Base-by-base conservation (phyloP, 2,329 filamentous ascomycete genomes). In the Epichloe sibirici region DNA sequence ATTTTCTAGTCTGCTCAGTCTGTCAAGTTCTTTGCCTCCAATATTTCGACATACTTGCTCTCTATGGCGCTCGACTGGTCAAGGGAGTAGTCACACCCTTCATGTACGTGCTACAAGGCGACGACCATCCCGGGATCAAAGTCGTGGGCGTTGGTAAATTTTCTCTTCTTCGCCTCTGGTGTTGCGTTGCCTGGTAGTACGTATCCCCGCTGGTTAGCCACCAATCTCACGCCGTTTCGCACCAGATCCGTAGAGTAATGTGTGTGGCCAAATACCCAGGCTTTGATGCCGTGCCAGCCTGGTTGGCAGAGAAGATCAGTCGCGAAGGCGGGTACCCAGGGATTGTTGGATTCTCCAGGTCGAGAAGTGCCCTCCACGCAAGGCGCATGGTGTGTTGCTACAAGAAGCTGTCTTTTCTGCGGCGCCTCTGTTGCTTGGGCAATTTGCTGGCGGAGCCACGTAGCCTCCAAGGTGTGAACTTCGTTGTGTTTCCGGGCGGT, bases 361-460 rank as follows among this genome's bases (percentile, higher is more conserved):
- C 28, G 28, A 31, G 28, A 31, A 31, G 28, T 31, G 7, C 28
- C 28, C 2, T 31, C 8, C 7, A 31, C 28, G 28, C 28, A 31
- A 8, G 7, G 79, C 2, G 78, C 77, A 58, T 83, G 79, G 51
- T 82, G 77, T 0, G 78, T 82, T 0, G 75, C 70, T 0, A 83
- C 70, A 0, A 83, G 53, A 5, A 81, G 51, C 42, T 48, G 57
- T 47, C 62, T 57, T 34, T 34, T 55, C 1, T 48, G 51, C 40
- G 59, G 55, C 38, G 52, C 54, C 37, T 57, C 56, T 4, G 53
- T 50, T 3, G 56, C 45, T 37, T 25, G 17, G 6, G 53, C 43
- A 39, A 61, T 57, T 43, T 63, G 56, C 15, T 59, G 45, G n/a
- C 61, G 65, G 12, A 83, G 65, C 78, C 78, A 83, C 2, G 65